These are phyloP conservation scores for Groenewaldozyma auringiensis DNA, from an alignment of 1,139 yeast species.

Conservation along the genomic window DNA sequence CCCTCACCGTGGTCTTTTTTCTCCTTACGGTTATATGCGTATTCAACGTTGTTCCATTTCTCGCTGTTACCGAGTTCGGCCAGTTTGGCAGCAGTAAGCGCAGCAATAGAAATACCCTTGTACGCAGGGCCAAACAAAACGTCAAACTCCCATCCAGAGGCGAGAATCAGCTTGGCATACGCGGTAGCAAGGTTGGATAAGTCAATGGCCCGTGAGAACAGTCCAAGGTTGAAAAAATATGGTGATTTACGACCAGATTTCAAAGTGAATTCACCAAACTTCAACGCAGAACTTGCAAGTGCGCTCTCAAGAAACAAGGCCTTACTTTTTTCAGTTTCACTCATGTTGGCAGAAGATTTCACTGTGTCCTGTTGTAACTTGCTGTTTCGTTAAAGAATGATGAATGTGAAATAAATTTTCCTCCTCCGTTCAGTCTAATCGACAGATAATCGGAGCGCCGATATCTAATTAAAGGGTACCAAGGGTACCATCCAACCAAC, in stretches of 20 bases:
- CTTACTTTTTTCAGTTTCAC: constrained; percentile 28
- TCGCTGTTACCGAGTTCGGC: constrained; percentile 77
- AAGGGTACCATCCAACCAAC: too few species aligned
- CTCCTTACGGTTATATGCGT: constrained; percentile 48
- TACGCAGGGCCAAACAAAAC: constrained; percentile 95
- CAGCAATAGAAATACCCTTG: constrained; percentile 94
- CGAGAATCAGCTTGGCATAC: constrained; percentile 81
- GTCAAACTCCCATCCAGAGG: constrained; percentile 75
- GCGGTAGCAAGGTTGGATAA: constrained; percentile 75
- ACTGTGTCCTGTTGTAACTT: too few species aligned
- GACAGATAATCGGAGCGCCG: too few species aligned
- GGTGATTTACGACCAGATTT: constrained; percentile 95
- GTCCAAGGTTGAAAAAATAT: constrained; percentile 90
- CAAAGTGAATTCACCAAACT: constrained; percentile 80
- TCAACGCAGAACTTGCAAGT: constrained; percentile 68
- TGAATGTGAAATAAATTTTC: too few species aligned
- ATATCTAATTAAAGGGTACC: too few species aligned
- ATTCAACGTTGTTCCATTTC: constrained; percentile 47
- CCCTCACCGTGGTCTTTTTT: constrained; percentile 99
- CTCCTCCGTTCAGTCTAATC: too few species aligned
- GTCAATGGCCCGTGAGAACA: constrained; percentile 72
- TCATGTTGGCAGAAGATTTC: too few species aligned
- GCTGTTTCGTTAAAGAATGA: too few species aligned
- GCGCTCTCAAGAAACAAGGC: constrained; percentile 72
- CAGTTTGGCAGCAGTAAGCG: constrained; percentile 83